Base-by-base conservation (phyloP, 164 flowering plant species). In the Vitis labrusca region DNA sequence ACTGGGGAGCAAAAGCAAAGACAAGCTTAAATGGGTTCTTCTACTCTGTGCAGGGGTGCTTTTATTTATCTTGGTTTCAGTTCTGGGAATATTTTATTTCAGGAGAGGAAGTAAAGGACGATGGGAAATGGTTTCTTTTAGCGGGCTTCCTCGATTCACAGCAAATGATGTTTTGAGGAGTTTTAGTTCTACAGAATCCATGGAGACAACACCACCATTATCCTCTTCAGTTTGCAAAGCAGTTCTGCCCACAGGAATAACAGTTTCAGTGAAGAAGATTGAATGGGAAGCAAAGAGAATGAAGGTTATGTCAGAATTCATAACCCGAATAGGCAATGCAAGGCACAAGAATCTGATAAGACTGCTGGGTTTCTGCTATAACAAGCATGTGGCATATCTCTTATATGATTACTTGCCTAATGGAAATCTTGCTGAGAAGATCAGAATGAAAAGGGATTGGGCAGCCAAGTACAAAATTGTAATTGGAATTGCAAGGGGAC, bases 201-300 rank as follows among this genome's bases (percentile, higher is more conserved):
- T 66, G 50, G 91, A 82, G 48, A 50, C 74, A 3, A 53, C 66
- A 30, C 75, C 81, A 9, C 30, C 78, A 37, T 19, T 59, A 59
- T 76, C 88, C 27, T 58, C 78, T 68, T 70, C 85, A 17, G 79
- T 77, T 19, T 76, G 84, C 76, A 93, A 91, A 77, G 88, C 85
- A 57, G 91, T 86, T 77, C 80, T 92, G 50, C 97, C 97, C 2
- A 92, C 97, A 0, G 97, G 99, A 66, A 88, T 90, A 66, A 87
- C 93, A 55, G 97, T 94, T 53, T 79, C 83, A 3, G 94, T 90
- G 65, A 92, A 84, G 84, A 88, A 81, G 73, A 74, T 92, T 9
- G 89, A 88, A 64, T 85, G 84, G 90, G 90, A 82, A 19, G 62
- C 83, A 5, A 86, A 77, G 57, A 77, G 66, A 50, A 83, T 72